A percentile compares a stretch with the other conserved stretches of the same genome.
Conservation (phyloP, 2,329 filamentous ascomycete genomes). For the Aureobasidium lini region DNA sequence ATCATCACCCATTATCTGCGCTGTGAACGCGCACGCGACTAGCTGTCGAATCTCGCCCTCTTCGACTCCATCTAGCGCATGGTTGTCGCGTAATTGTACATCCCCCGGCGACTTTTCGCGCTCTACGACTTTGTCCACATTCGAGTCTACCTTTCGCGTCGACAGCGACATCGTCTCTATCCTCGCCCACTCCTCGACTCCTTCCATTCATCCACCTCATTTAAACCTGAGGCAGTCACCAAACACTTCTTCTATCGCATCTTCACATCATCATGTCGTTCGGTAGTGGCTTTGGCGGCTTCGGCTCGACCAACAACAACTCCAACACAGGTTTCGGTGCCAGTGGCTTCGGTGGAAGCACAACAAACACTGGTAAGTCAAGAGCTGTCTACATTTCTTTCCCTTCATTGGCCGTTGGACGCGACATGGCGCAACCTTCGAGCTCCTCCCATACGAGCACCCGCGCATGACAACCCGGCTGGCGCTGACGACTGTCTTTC, state of each 20-base stretch:
- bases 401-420: not conserved
- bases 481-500: constrained; percentile 4
- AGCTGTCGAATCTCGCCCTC: not conserved
- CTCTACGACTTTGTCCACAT: not conserved
- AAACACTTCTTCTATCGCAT: not conserved
- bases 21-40: not conserved
- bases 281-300: constrained; percentile 48
- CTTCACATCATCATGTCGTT: constrained; percentile 15
- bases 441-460: not conserved
- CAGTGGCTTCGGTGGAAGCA: constrained; percentile 16
- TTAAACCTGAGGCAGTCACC: not conserved
- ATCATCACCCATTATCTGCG: not conserved
- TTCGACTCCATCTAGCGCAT: not conserved
- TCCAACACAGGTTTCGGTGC: constrained; percentile 16
- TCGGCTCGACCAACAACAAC: constrained; percentile 19
- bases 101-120: constrained; percentile 8
- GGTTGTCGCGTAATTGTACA: constrained; percentile 6
- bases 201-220: not conserved
- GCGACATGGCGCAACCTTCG: not conserved
- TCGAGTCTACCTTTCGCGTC: constrained; percentile 12
- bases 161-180: not conserved
- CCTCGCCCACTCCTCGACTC: not conserved
- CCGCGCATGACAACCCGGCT: not conserved
- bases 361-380: constrained; percentile 27
- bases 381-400: not conserved